Percentiles rank a stretch among this genome's conserved stretches.
Conservation (phyloP, 2,329 filamentous ascomycete species). For the Neofusicoccum cordaticola region DNA sequence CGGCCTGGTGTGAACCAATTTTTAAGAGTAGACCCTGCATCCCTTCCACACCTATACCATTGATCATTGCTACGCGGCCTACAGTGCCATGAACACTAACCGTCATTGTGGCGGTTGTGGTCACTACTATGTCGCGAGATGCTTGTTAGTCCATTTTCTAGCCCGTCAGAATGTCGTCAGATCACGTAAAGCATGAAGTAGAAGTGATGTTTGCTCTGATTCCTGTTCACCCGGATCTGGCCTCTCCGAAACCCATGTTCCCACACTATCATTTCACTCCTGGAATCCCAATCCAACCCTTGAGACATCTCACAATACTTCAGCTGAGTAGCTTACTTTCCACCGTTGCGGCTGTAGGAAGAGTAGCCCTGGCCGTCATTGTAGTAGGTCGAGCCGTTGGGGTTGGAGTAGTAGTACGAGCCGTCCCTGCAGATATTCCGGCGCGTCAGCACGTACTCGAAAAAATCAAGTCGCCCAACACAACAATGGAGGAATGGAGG, state of each 20-base stretch:
- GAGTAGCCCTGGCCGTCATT: conserved; percentile 34
- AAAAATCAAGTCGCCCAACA: not conserved
- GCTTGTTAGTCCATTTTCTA: too few relatives aligned
- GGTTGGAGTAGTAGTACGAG: conserved; percentile 39
- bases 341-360: conserved; percentile 24
- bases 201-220: too few relatives aligned
- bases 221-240: too few relatives aligned
- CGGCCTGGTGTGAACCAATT: too few relatives aligned
- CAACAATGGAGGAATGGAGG: not conserved
- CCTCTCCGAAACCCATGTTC: too few relatives aligned
- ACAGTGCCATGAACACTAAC: not conserved
- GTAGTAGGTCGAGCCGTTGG: conserved; percentile 40
- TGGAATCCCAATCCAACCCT: too few relatives aligned
- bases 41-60: not conserved
- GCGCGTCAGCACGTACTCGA: too few relatives aligned
- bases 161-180: too few relatives aligned
- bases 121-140: too few relatives aligned
- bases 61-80: not conserved
- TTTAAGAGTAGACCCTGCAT: not conserved
- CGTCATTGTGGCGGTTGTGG: not conserved
- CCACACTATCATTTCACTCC: too few relatives aligned
- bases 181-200: too few relatives aligned
- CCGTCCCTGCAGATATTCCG: conserved; percentile 21
- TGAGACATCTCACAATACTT: too few relatives aligned
- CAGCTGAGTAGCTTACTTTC: not conserved